Evolutionary conservation across 225 moss, liverwort and hornwort genomes (phyloP).

Genomic region (Physcomitrium patens): DNA sequence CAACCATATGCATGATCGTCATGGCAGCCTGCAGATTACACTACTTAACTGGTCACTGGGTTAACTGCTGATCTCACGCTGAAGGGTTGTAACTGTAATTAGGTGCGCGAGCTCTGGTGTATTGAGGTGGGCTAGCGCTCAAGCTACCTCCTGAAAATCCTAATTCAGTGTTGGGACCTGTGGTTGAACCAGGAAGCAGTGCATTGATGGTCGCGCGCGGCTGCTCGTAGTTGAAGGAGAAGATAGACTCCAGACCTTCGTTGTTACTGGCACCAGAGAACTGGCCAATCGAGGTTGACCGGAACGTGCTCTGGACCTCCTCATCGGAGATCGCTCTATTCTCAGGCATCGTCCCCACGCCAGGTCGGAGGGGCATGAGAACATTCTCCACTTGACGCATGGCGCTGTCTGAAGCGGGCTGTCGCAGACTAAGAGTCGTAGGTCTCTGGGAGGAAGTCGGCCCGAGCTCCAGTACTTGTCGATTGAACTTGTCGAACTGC

Average conservation of each 20-base stretch:
- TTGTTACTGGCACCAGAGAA: slow-evolving; percentile 30
- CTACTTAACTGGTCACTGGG: background rate
- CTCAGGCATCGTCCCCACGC: slow-evolving; percentile 9
- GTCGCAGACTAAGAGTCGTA: slow-evolving; percentile 31
- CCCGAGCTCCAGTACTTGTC: slow-evolving; percentile 35
- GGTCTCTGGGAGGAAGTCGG: slow-evolving; percentile 32
- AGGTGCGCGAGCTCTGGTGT: slow-evolving; percentile 22
- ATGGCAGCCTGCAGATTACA: slow-evolving; percentile 45
- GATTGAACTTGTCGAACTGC: slow-evolving; percentile 33
- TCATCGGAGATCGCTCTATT: slow-evolving; percentile 56
- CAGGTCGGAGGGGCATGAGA: slow-evolving; percentile 33
- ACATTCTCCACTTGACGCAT: slow-evolving; percentile 47
- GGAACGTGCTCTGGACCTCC: slow-evolving; percentile 84
- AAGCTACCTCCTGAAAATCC: slow-evolving; percentile 26
- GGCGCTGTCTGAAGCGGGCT: slow-evolving; percentile 36
- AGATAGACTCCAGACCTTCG: slow-evolving; percentile 58
- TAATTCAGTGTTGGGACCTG: slow-evolving; percentile 31
- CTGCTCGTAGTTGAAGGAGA: slow-evolving; percentile 45
- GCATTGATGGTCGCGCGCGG: slow-evolving; percentile 46
- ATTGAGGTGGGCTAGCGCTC: slow-evolving; percentile 24
- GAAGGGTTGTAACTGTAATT: slow-evolving; percentile 33
- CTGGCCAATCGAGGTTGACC: slow-evolving; percentile 37
- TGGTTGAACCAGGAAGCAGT: slow-evolving; percentile 31
- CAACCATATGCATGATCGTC: slow-evolving; percentile 30
- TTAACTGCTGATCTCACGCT: background rate